phyloP scores from a whole-genome alignment of 139 green algal genomes.

The Tetradesmus obliquus region DNA sequence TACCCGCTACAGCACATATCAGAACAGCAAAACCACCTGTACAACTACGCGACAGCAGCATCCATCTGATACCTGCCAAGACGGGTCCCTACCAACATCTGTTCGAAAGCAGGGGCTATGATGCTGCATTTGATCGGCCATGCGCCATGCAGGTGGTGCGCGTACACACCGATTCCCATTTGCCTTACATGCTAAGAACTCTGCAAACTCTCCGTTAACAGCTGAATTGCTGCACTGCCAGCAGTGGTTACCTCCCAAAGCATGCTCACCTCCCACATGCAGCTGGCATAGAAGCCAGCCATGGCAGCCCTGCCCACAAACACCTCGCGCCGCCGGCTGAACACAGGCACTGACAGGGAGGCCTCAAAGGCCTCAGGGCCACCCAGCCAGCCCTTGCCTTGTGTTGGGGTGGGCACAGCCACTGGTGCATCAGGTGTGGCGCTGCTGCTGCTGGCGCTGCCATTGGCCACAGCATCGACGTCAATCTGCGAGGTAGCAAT shows the following conservation, averaged over 20 bases:
- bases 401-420: not conserved
- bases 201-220: too few relatives aligned
- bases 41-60: too few relatives aligned
- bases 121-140: not conserved
- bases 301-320: conserved; percentile 26
- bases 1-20: too few relatives aligned
- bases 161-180: too few relatives aligned
- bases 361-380: conserved; percentile 3
- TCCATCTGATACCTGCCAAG: too few relatives aligned
- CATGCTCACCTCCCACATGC: conserved; percentile 34
- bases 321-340: conserved; percentile 14
- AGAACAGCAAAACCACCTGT: too few relatives aligned
- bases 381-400: not conserved
- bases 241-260: not conserved
- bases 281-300: conserved; percentile 36
- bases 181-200: too few relatives aligned
- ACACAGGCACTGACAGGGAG: conserved; percentile 24
- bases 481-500: too few relatives aligned
- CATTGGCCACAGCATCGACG: not conserved
- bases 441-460: not conserved
- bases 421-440: not conserved
- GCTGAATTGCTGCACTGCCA: not conserved
- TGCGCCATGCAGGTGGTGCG: not conserved
- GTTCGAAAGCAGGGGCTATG: not conserved
- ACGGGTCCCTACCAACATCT: too few relatives aligned